Evolutionary conservation across 2,329 filamentous ascomycete genomes (phyloP), one percentile per base, ranked within the genome.

Genomic region (Seiridium unicorne): DNA sequence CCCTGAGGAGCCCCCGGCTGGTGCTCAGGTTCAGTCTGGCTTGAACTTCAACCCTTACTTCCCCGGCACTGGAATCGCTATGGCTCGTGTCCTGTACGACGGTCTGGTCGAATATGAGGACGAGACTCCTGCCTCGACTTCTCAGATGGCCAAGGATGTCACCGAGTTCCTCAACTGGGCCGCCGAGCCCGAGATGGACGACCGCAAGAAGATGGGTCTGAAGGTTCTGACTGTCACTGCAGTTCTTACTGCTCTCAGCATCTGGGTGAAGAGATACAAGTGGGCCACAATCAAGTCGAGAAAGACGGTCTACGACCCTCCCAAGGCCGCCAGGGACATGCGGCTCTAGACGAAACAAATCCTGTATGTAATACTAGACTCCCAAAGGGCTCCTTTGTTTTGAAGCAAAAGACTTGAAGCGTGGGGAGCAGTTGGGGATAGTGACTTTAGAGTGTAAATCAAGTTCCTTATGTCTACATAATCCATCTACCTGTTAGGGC

Each of bases 31-130:
- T 62, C 89, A 88, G 70, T 87, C 89, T 63, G 95, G 95, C 73
- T 89, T 99, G 80, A 97, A 98, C 89, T 99, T 99, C 88, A 99
- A 99, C 87, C 95, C 95, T 63, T 99, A 97, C 86, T 99, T 99
- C 89, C 95, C 95, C 61, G 95, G 95, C 75, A 98, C 95, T 70
- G 94, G 94, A 76, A 99, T 99, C 77, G 95, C 91, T 72, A 99
- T 99, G 95, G 94, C 90, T 71, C 94, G 95, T 87, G 95, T 98
- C 63, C 88, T 99, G 63, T 99, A 96, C 81, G 95, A 99, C 69
- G 95, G 92, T 65, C 83, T 99, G 61, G 95, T 99, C 65, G 95
- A 99, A 78, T 99, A 98, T 81, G 95, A 99, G 77, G 95, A 99
- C 69, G 93, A 86, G 65, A 99, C 95, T 47, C 91, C 93, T 57